phyloP scores from a whole-genome alignment of 768 basidiomycete species.

The Mrakia blollopis region DNA sequence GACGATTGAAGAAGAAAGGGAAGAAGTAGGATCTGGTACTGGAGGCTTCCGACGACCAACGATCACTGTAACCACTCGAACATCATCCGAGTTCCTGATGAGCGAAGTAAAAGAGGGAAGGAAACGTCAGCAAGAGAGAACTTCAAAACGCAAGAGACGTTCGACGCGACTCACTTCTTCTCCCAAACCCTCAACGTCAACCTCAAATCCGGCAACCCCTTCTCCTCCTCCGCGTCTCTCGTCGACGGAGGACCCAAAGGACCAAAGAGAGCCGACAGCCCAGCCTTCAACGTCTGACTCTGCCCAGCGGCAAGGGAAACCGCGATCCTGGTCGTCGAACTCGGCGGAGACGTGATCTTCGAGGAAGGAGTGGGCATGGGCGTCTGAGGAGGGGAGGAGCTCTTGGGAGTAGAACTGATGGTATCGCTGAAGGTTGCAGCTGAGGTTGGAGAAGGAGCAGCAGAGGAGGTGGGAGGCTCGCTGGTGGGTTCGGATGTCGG shows the following conservation, averaged over 20 bases:
- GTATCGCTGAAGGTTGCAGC: neutral
- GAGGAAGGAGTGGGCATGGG: neutral
- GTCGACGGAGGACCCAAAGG: neutral
- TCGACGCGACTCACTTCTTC: constrained; percentile 17
- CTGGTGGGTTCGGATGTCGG: neutral
- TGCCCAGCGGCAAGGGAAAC: constrained; percentile 10
- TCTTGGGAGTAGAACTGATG: neutral
- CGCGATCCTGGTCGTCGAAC: constrained; percentile 9
- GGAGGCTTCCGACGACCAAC: neutral
- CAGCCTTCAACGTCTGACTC: neutral
- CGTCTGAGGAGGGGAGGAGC: neutral
- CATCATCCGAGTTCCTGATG: constrained; percentile 11
- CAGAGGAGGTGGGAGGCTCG: neutral
- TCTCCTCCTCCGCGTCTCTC: neutral
- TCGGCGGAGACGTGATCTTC: neutral
- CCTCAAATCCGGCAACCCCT: neutral
- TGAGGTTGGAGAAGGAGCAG: neutral
- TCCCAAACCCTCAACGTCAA: constrained; percentile 15
- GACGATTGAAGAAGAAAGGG: neutral
- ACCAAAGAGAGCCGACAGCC: neutral
- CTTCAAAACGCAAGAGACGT: neutral
- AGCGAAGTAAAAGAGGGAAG: neutral
- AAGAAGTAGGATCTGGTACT: neutral
- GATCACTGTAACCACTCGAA: constrained; percentile 13
- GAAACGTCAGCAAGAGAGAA: neutral